A percentile compares a stretch with the other conserved stretches of the same genome.
Evolutionary conservation across 345 rosid species (phyloP).

Genomic region (Rhodomyrtus tomentosa): DNA sequence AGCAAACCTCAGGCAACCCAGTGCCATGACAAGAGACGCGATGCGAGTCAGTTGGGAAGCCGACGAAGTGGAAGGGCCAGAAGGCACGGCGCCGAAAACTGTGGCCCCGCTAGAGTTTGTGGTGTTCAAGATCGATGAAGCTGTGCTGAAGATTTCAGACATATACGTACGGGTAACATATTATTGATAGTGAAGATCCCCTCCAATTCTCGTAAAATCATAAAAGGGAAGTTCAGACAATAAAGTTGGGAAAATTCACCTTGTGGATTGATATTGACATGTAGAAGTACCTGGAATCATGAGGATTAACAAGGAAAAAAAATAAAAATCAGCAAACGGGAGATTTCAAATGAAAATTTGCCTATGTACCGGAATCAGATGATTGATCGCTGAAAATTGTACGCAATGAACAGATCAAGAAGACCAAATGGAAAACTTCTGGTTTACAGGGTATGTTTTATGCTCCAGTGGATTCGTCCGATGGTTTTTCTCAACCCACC

Average conservation of each 20-base stretch:
- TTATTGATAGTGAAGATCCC: neutral
- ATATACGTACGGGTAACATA: neutral
- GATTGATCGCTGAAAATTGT: neutral
- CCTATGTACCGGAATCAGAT: neutral
- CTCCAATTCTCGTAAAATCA: neutral
- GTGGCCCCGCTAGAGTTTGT: slow-evolving; percentile 55
- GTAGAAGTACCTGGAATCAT: slow-evolving; percentile 21
- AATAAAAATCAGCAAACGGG: neutral
- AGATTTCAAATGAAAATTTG: neutral
- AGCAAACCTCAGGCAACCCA: neutral
- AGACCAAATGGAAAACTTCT: neutral
- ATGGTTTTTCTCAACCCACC: neutral
- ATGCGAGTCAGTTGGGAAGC: slow-evolving; percentile 4
- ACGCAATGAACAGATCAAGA: neutral
- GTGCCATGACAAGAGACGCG: neutral
- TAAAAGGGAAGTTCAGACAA: neutral
- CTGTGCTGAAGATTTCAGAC: slow-evolving; percentile 33
- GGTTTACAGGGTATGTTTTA: neutral
- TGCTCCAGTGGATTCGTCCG: neutral
- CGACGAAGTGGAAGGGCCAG: slow-evolving; percentile 24
- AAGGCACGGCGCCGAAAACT: slow-evolving; percentile 53
- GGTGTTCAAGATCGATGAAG: slow-evolving; percentile 51
- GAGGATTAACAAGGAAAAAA: neutral
- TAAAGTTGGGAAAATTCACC: slow-evolving; percentile 16
- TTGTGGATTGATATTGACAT: slow-evolving; percentile 50